Percentiles rank a stretch among this genome's conserved stretches.
Evolutionary conservation across 257 asterid genomes (phyloP).

Genomic region (Scutellaria galericulata): DNA sequence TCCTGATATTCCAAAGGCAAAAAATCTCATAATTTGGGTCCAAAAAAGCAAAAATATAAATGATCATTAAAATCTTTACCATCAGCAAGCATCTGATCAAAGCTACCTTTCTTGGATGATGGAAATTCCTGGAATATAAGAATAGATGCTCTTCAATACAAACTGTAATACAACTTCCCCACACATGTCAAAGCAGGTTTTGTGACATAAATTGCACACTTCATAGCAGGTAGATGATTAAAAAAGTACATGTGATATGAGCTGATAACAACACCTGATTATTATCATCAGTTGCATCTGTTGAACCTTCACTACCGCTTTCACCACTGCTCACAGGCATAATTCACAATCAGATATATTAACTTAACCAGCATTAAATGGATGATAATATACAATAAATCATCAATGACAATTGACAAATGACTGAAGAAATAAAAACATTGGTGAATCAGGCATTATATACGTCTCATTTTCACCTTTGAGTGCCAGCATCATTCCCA

Average conservation of each 20-base stretch:
- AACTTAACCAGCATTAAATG: slow-evolving; percentile 1
- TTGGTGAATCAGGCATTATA: slow-evolving; percentile 9
- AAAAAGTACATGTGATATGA: slow-evolving; percentile 6
- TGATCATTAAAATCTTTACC: slow-evolving; percentile 53
- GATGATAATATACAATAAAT: slow-evolving; percentile 5
- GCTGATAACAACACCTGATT: slow-evolving; percentile 52
- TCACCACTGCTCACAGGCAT: slow-evolving; percentile 71
- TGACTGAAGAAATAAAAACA: background rate
- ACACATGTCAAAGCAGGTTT: background rate
- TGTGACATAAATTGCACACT: background rate
- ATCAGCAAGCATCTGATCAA: slow-evolving; percentile 93
- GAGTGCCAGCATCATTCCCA: slow-evolving; percentile 86
- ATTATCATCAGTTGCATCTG: slow-evolving; percentile 83
- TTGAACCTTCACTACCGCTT: slow-evolving; percentile 84
- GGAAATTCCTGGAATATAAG: slow-evolving; percentile 61
- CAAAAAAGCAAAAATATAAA: slow-evolving; percentile 21
- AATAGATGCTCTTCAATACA: slow-evolving; percentile 34
- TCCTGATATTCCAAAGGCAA: slow-evolving; percentile 42
- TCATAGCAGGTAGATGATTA: background rate
- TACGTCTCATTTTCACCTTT: slow-evolving; percentile 51
- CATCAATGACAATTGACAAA: slow-evolving; percentile 1
- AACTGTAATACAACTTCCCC: slow-evolving; percentile 3
- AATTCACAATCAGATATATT: slow-evolving; percentile 33
- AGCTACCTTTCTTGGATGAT: slow-evolving; percentile 83
- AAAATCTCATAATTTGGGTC: slow-evolving; percentile 22